These are phyloP conservation scores for Amylocarpus encephaloides DNA, from an alignment of 2,329 filamentous ascomycete species.

Conservation along the genomic window DNA sequence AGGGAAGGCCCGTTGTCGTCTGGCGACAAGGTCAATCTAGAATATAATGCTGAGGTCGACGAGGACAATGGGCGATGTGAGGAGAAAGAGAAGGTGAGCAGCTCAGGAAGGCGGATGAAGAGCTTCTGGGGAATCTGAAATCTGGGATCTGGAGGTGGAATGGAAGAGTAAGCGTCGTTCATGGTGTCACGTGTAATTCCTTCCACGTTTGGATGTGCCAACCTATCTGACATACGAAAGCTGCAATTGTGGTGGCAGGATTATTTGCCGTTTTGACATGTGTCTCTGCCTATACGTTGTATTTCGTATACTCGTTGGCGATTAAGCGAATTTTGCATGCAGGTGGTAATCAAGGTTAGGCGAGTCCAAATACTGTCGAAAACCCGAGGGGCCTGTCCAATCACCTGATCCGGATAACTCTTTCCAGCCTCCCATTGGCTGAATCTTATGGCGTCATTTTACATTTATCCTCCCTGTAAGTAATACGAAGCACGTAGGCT, in stretches of 20 bases:
- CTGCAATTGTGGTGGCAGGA: neutral
- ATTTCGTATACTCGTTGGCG: too few relatives aligned
- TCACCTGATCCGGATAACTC: too few relatives aligned
- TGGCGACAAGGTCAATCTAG: neutral
- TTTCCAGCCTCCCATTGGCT: too few relatives aligned
- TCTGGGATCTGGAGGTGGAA: neutral
- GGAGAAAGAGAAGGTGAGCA: neutral
- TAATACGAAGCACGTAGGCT: too few relatives aligned
- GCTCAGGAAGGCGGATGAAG: neutral
- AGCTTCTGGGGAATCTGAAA: neutral
- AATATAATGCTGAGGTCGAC: neutral
- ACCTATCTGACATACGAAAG: too few relatives aligned
- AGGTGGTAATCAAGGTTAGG: too few relatives aligned
- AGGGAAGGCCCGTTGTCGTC: neutral
- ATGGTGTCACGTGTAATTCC: neutral
- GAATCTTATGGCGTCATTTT: too few relatives aligned
- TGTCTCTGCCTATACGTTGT: neutral
- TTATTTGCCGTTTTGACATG: slow-evolving; percentile 1
- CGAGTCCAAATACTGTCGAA: too few relatives aligned
- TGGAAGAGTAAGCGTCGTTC: neutral
- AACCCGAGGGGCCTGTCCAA: too few relatives aligned
- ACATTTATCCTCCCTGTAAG: too few relatives aligned
- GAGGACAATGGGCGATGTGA: neutral
- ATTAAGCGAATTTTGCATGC: too few relatives aligned
- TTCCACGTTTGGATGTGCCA: too few relatives aligned